Evolutionary conservation across 371 early-diverging fungal genomes (phyloP).

Genomic region (Batkoa obscura): DNA sequence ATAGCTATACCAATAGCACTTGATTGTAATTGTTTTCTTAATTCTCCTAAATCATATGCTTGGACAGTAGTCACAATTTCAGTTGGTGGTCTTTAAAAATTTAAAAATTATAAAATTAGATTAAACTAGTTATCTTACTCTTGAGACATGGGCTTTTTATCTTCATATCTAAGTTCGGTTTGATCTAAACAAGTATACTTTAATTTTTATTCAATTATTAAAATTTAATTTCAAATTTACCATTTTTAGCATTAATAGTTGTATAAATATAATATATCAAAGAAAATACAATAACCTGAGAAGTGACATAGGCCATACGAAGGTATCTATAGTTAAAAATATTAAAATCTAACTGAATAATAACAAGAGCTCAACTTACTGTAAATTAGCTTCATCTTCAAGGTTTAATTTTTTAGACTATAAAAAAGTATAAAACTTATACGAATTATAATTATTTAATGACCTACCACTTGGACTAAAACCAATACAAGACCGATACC

Average conservation of each 20-base stretch:
- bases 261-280: not conserved
- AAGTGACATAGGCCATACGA: not conserved
- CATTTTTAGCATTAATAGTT: not conserved
- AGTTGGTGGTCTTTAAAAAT: slow-evolving; percentile 13
- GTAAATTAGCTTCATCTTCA: slow-evolving; percentile 1
- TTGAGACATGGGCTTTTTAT: slow-evolving; percentile 18
- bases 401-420: slow-evolving; percentile 1
- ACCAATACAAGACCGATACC: not conserved
- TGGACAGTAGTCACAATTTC: slow-evolving; percentile 45
- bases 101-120: slow-evolving; percentile 6
- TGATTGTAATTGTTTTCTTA: slow-evolving; percentile 46
- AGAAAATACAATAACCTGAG: not conserved
- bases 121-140: slow-evolving; percentile 18
- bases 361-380: not conserved
- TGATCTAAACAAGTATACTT: not conserved
- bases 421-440: too few relatives aligned
- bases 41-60: slow-evolving; percentile 67
- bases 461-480: not conserved
- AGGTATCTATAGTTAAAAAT: not conserved
- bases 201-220: not conserved
- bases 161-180: slow-evolving; percentile 4
- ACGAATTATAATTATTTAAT: not conserved
- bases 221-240: too few relatives aligned
- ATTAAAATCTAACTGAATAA: not conserved
- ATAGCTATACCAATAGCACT: slow-evolving; percentile 42